Evolutionary conservation across 495 filamentous ascomycete genomes (phyloP), one percentile per base, ranked within the genome.

Genomic region (Apodospora peruviana): DNA sequence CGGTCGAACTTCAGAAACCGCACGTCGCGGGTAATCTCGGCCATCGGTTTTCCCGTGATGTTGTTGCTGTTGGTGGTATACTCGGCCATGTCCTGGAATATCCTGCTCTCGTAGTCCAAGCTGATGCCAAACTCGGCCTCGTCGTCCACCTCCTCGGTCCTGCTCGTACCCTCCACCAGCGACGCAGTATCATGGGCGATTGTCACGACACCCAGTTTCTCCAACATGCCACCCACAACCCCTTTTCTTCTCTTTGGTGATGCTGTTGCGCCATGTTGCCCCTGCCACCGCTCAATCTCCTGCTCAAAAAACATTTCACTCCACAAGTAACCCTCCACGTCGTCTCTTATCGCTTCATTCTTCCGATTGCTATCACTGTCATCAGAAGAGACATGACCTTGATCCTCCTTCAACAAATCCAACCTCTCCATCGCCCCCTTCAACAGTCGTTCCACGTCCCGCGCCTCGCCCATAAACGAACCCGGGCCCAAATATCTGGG

Each of bases 71-170:
- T 32, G 27, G 7, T 32, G 27, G 14, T 32, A 32, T 32, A 32
- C 27, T 32, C 27, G 14, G 36, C 20, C 16, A 48, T 11, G 44
- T 46, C 24, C 27, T 53, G 50, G 27, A 53, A 53, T 35, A 53
- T 39, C 7, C 50, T 36, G 50, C 34, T 46, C 36, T 53, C 50
- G 32, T 53, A 53, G 50, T 53, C 50, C 16, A 53, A 38, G 25
- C 25, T 12, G 38, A 53, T 44, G 19, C 50, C 40, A 14, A 43
- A 41, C 37, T 53, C 50, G 29, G 18, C 29, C 19, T 11, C 17
- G 10, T 27, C 21, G 1, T 27, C n/a, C n/a, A n/a, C n/a, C n/a
- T n/a, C n/a, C n/a, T n/a, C n/a, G n/a, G n/a, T n/a, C n/a, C n/a
- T n/a, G 40, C 40, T 18, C 10, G 7, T 22, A 7, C 9, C 22